A percentile compares a stretch with the other conserved stretches of the same genome.
Evolutionary conservation across 441 rosid genomes (phyloP).

Genomic region (Bocquillonia castaneifolia): DNA sequence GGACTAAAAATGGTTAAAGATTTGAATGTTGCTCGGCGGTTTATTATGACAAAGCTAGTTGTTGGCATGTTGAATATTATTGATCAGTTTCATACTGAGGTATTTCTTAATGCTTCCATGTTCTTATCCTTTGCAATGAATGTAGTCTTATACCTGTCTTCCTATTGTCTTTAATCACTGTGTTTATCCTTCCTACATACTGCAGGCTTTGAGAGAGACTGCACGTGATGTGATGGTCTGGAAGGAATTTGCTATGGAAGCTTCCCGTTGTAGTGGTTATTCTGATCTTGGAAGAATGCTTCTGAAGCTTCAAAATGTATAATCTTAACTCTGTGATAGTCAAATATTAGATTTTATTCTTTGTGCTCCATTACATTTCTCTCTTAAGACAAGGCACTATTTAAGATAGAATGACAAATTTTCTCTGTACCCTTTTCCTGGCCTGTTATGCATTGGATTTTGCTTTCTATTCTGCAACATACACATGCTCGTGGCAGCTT

Average conservation of each 20-base stretch:
- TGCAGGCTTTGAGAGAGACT: constrained; percentile 70
- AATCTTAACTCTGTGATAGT: constrained; percentile 17
- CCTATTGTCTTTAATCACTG: constrained; percentile 11
- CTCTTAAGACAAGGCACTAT: background rate
- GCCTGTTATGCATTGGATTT: background rate
- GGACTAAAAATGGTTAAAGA: constrained; percentile 88
- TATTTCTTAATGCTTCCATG: constrained; percentile 25
- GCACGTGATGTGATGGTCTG: constrained; percentile 71
- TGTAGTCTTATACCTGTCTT: background rate
- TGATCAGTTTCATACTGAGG: constrained; percentile 84
- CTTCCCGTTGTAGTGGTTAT: constrained; percentile 72
- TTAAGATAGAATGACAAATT: background rate
- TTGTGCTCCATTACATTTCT: too few species aligned
- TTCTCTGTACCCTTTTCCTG: background rate
- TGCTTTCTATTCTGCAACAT: too few species aligned
- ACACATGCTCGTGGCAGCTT: background rate
- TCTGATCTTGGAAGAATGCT: constrained; percentile 87
- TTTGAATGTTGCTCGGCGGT: constrained; percentile 70
- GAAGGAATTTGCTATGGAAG: constrained; percentile 91
- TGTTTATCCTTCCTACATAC: constrained; percentile 29
- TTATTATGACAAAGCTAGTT: constrained; percentile 80
- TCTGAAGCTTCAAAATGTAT: constrained; percentile 79
- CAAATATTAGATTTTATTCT: too few species aligned
- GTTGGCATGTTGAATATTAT: constrained; percentile 82
- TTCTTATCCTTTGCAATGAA: constrained; percentile 6